Evolutionary conservation across 2,329 filamentous ascomycete species (phyloP).

Genomic region (Neodidymelliopsis sp.): DNA sequence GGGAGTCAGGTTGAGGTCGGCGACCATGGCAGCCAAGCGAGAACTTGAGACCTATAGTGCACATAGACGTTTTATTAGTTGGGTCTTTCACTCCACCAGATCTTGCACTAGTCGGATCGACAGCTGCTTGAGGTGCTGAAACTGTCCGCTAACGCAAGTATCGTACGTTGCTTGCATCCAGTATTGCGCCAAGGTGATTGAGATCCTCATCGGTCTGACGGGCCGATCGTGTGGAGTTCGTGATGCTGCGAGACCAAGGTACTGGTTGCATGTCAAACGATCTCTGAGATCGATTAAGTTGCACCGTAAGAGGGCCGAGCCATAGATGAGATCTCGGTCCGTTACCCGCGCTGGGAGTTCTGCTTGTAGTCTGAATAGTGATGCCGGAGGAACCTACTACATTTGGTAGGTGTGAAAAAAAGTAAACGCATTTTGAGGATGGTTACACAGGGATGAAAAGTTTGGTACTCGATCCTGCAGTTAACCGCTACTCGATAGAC

Average conservation of each 20-base stretch:
- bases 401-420: conserved; percentile 9
- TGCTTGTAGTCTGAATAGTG: background rate
- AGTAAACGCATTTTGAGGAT: background rate
- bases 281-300: conserved; percentile 7
- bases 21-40: background rate
- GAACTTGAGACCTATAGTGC: conserved; percentile 6
- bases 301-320: conserved; percentile 1
- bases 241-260: background rate
- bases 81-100: background rate
- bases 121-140: conserved; percentile 5
- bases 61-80: conserved; percentile 12
- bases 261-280: background rate
- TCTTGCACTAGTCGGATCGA: conserved; percentile 1
- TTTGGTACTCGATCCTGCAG: conserved; percentile 16
- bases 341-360: background rate
- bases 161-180: conserved; percentile 12
- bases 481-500: conserved; percentile 7
- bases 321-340: conserved; percentile 8
- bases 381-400: background rate
- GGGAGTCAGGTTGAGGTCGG: background rate
- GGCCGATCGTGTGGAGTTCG: conserved; percentile 1
- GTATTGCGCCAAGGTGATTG: background rate
- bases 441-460: background rate
- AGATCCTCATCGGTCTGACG: conserved; percentile 3
- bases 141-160: conserved; percentile 5